Evolutionary conservation across 2,329 filamentous ascomycete species (phyloP).

Genomic region (Hymenoscyphus occultus): DNA sequence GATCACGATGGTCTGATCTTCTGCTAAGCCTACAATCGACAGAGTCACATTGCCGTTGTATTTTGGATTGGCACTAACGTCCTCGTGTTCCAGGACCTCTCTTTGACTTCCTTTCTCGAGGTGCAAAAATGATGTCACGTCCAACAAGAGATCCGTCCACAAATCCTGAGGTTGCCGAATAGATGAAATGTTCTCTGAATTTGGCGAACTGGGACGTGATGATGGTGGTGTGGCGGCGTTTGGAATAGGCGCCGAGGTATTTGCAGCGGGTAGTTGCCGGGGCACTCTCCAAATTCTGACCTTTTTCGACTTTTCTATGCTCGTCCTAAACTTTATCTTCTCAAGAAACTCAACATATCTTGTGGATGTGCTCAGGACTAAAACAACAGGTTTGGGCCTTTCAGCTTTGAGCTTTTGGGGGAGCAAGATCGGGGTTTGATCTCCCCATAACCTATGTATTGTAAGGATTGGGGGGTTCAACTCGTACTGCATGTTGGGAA

Average conservation of each 20-base stretch:
- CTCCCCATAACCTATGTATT: conserved; percentile 72
- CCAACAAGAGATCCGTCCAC: conserved; percentile 45
- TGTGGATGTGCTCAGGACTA: conserved; percentile 69
- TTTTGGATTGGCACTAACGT: conserved; percentile 69
- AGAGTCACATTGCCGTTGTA: conserved; percentile 74
- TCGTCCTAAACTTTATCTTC: conserved; percentile 65
- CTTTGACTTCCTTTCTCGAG: conserved; percentile 63
- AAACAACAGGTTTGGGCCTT: conserved; percentile 58
- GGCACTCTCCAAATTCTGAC: conserved; percentile 57
- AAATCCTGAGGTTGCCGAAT: conserved; percentile 34
- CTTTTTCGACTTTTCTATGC: conserved; percentile 67
- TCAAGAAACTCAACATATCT: conserved; percentile 73
- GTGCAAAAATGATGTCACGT: conserved; percentile 57
- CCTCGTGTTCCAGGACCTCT: conserved; percentile 60
- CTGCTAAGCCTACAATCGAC: conserved; percentile 63
- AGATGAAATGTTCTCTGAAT: conserved; percentile 8
- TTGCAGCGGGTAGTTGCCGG: conserved; percentile 29
- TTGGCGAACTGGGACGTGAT: conserved; percentile 34
- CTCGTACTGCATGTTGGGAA: conserved; percentile 74
- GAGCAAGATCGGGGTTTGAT: conserved; percentile 53
- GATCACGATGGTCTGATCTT: conserved; percentile 74
- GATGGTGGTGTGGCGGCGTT: conserved; percentile 41
- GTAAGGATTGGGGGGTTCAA: conserved; percentile 81
- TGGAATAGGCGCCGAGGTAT: conserved; percentile 39
- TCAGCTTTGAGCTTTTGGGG: conserved; percentile 59